Evolutionary conservation across 2,329 filamentous ascomycete species (phyloP), one percentile per base, ranked within the genome.

Genomic region (Aureobasidium sp.): DNA sequence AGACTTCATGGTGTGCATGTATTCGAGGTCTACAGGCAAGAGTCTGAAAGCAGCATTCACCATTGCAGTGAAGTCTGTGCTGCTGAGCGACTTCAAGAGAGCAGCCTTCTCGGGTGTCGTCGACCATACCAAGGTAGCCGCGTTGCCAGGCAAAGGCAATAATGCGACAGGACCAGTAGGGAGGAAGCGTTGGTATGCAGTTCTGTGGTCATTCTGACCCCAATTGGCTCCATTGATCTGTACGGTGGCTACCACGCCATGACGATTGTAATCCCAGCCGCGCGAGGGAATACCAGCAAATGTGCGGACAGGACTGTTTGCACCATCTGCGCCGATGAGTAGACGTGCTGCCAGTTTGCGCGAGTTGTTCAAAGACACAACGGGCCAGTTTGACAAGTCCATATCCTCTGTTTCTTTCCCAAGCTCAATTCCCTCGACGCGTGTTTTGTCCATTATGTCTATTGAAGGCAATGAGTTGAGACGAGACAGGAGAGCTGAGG

Each of bases 1-100:
- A 9, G 63, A 59, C 29, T 66, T 61, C 44, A 84, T 79, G 0
- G 82, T 85, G 74, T 96, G 88, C 80, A 97, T 85, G 75, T 90
- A 97, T 44, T 83, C 82, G 5, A 99, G 78, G 73, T 99, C 94
- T 2, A 88, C 84, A 16, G 88, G 82, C 62, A 82, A 82, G 21
- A 99, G 81, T 13, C 91, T 85, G 78, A 99, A 97, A 0, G 91
- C 94, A 0, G 93, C 91, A 71, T 99, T 97, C 67, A 99, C 89
- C 82, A 93, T 88, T 36, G 91, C 87, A 16, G 87, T 77, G 70
- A 99, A 95, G 70, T 96, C 89, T 53, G 79, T 77, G 0, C 85
- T 74, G 0, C 85, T 78, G 5, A 99, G 81, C 41, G 82, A 83
- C 78, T 96, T 97, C 44, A 99, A 81, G 60, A 87, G 80, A 0